Evolutionary conservation across 371 early-diverging fungal genomes (phyloP).

Genomic region (Blastocladiella emersonii): DNA sequence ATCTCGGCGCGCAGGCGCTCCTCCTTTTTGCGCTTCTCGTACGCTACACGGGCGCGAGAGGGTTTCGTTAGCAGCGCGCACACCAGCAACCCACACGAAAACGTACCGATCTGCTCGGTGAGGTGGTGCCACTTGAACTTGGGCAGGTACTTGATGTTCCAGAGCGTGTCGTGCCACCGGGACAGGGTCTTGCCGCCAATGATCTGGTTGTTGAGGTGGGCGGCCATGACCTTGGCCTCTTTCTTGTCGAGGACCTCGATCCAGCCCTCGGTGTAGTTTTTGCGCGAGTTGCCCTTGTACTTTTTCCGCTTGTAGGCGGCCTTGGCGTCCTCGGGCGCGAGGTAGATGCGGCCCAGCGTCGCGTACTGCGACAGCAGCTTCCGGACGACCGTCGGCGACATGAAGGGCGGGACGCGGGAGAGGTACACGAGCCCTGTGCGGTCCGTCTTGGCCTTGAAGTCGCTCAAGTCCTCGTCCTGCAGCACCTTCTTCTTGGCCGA

Average conservation of each 20-base stretch:
- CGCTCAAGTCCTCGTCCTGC: neutral
- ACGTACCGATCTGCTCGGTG: conserved; percentile 73
- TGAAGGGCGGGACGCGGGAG: conserved; percentile 78
- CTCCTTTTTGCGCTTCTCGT: conserved; percentile 64
- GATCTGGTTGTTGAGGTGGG: conserved; percentile 54
- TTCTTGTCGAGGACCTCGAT: conserved; percentile 87
- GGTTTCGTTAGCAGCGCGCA: neutral
- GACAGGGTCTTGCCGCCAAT: conserved; percentile 77
- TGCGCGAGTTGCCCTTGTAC: conserved; percentile 25
- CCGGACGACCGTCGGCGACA: conserved; percentile 69
- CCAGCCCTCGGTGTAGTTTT: conserved; percentile 88
- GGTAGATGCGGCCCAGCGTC: conserved; percentile 67
- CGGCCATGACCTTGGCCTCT: conserved; percentile 64
- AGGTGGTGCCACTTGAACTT: conserved; percentile 93
- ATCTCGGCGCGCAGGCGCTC: conserved; percentile 75
- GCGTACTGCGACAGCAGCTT: conserved; percentile 56
- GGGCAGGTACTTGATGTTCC: conserved; percentile 91
- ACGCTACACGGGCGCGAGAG: conserved; percentile 26
- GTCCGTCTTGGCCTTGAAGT: conserved; percentile 50
- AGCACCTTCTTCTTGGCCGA: neutral
- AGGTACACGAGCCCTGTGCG: conserved; percentile 80
- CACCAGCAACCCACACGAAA: neutral
- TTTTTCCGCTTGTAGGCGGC: conserved; percentile 35
- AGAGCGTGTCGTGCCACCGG: conserved; percentile 76
- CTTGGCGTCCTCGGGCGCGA: conserved; percentile 56